Evolutionary conservation across 257 asterid species (phyloP).

Genomic region (Fraxinus anomala): DNA sequence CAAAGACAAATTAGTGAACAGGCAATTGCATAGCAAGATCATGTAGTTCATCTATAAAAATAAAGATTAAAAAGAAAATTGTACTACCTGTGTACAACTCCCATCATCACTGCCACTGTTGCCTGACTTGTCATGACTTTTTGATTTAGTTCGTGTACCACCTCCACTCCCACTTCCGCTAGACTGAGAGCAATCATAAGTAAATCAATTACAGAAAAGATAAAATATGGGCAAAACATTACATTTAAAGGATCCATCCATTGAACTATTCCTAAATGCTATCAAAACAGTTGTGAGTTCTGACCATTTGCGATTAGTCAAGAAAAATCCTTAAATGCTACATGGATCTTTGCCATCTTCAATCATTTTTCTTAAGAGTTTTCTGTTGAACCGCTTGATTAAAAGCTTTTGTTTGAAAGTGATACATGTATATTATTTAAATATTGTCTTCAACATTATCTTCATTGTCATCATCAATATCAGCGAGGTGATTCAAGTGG

Average conservation of each 20-base stretch:
- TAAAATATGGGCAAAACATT: background rate
- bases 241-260: constrained; percentile 10
- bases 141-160: constrained; percentile 70
- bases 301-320: background rate
- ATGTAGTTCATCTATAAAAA: background rate
- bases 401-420: too few relatives aligned
- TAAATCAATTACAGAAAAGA: constrained; percentile 15
- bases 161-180: constrained; percentile 96
- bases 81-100: constrained; percentile 71
- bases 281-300: background rate
- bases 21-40: background rate
- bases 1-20: constrained; percentile 1
- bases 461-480: background rate
- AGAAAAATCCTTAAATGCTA: too few relatives aligned
- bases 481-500: background rate
- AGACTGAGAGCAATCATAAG: constrained; percentile 52
- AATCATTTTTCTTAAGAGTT: too few relatives aligned
- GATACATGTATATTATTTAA: too few relatives aligned
- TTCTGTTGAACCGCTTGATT: too few relatives aligned
- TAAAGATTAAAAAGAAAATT: constrained; percentile 6
- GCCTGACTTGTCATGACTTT: constrained; percentile 49
- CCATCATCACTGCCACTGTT: constrained; percentile 65
- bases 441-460: too few relatives aligned
- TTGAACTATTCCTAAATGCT: background rate
- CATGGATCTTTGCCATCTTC: too few relatives aligned